A percentile compares a stretch with the other conserved stretches of the same genome.
These are phyloP conservation scores for Blastomyces parvus DNA, from an alignment of 2,329 filamentous ascomycete genomes.

Conservation along the genomic window DNA sequence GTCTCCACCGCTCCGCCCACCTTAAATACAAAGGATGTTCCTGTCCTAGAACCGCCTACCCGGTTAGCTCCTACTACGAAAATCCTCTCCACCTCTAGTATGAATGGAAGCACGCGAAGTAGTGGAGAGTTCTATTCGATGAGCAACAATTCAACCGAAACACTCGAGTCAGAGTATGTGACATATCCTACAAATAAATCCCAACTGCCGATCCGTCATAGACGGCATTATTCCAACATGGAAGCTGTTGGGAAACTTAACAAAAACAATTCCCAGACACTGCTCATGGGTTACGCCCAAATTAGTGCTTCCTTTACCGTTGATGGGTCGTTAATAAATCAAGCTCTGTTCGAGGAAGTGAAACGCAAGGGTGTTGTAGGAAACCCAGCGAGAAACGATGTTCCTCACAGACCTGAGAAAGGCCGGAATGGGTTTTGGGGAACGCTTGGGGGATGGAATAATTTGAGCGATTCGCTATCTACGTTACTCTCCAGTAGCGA, in stretches of 20 bases:
- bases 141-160: conserved; percentile 93
- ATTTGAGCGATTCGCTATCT: conserved; percentile 75
- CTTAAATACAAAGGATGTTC: conserved; percentile 20
- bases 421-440: conserved; percentile 69
- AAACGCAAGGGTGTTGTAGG: conserved; percentile 89
- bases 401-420: conserved; percentile 50
- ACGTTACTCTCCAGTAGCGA: conserved; percentile 80
- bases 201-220: conserved; percentile 38
- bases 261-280: conserved; percentile 47
- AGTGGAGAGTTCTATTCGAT: conserved; percentile 92
- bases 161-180: conserved; percentile 77
- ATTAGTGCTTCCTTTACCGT: conserved; percentile 84
- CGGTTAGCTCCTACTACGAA: conserved; percentile 32
- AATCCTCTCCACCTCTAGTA: conserved; percentile 41
- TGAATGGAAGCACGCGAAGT: conserved; percentile 67
- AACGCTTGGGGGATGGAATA: conserved; percentile 79
- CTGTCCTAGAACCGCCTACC: conserved; percentile 21
- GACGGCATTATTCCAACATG: conserved; percentile 39
- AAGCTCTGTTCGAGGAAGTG: conserved; percentile 85
- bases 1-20: conserved; percentile 12
- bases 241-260: conserved; percentile 19
- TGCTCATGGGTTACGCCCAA: conserved; percentile 98
- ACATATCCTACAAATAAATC: conserved; percentile 43
- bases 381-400: conserved; percentile 70
- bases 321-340: conserved; percentile 82